Evolutionary conservation across 1,284 basidiomycete genomes (phyloP).

Genomic region (Tilletia horrida): DNA sequence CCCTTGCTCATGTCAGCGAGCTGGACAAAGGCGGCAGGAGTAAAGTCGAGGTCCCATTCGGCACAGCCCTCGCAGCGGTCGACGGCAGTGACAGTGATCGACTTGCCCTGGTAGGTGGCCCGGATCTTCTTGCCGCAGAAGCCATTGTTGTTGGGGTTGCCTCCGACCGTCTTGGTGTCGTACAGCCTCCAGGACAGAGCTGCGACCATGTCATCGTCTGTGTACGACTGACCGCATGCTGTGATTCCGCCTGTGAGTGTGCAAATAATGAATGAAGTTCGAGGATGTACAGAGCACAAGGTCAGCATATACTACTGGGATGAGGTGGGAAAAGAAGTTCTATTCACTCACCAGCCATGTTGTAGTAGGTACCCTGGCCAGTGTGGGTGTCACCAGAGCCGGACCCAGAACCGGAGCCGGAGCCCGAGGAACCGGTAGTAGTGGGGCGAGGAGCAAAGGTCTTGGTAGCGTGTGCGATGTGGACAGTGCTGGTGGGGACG

Average conservation of each 20-base stretch:
- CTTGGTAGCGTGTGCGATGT: too few relatives aligned
- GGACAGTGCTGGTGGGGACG: too few relatives aligned
- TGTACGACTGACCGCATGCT: constrained; percentile 42
- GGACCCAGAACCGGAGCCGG: not conserved
- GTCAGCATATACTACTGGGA: too few relatives aligned
- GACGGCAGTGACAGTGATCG: constrained; percentile 38
- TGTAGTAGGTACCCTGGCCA: constrained; percentile 49
- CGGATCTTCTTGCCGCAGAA: constrained; percentile 48
- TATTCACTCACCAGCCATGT: constrained; percentile 18
- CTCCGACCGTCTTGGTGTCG: constrained; percentile 32
- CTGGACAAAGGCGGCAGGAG: constrained; percentile 35
- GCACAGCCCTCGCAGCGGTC: constrained; percentile 45
- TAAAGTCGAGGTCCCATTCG: constrained; percentile 41
- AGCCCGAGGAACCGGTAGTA: too few relatives aligned
- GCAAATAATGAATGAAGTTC: not conserved
- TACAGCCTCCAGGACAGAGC: constrained; percentile 42
- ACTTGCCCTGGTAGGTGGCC: constrained; percentile 42
- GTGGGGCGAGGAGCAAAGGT: too few relatives aligned
- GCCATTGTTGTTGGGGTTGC: constrained; percentile 48
- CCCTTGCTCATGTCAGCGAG: constrained; percentile 34
- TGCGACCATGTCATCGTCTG: constrained; percentile 43
- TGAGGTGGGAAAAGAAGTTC: not conserved
- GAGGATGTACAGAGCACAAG: too few relatives aligned
- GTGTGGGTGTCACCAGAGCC: constrained; percentile 38
- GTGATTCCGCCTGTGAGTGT: constrained; percentile 33